Evolutionary conservation across 2,329 filamentous ascomycete genomes (phyloP).

Genomic region (Colletotrichum magnum): DNA sequence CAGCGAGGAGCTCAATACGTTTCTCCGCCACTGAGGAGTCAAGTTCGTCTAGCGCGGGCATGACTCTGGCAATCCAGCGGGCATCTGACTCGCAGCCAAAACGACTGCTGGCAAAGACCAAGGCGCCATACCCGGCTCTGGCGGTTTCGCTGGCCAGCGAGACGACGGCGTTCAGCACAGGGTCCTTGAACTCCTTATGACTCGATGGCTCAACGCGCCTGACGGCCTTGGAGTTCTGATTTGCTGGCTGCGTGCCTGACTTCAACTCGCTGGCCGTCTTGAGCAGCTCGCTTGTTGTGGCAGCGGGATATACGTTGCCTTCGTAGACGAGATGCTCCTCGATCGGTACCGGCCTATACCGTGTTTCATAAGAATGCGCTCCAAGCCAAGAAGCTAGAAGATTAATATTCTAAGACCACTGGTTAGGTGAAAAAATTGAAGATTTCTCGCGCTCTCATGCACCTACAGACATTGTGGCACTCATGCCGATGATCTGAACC

Average conservation of each 20-base stretch:
- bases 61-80: constrained; percentile 75
- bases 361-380: constrained; percentile 80
- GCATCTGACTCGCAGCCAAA: constrained; percentile 77
- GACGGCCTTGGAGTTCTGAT: constrained; percentile 54
- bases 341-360: constrained; percentile 81
- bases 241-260: constrained; percentile 49
- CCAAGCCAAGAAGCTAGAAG: constrained; percentile 79
- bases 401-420: constrained; percentile 72
- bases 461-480: constrained; percentile 79
- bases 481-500: constrained; percentile 84
- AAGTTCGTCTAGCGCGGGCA: constrained; percentile 67
- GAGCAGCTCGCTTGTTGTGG: constrained; percentile 70
- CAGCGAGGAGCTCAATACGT: constrained; percentile 74
- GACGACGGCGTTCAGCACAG: constrained; percentile 79
- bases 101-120: constrained; percentile 82
- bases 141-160: constrained; percentile 79
- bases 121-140: constrained; percentile 75
- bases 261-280: constrained; percentile 69
- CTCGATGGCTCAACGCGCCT: constrained; percentile 68
- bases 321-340: constrained; percentile 82
- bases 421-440: not conserved
- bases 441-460: not conserved
- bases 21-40: constrained; percentile 66
- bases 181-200: constrained; percentile 74
- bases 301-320: constrained; percentile 75